Conservation (phyloP, 768 basidiomycete genomes). For the Russula sp. region DNA sequence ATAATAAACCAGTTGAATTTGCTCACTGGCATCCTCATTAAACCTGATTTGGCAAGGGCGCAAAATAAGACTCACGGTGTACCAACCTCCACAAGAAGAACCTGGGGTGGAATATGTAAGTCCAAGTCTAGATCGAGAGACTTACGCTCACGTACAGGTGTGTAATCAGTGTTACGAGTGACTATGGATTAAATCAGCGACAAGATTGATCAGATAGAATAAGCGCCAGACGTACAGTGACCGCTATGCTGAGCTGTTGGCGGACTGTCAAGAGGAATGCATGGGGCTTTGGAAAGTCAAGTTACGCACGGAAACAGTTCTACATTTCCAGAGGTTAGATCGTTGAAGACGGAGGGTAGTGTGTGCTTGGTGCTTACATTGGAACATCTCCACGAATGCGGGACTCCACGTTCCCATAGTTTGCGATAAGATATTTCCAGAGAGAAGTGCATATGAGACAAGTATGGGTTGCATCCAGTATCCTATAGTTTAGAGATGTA, state of each 20-base stretch:
- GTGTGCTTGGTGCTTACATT: conserved; percentile 1
- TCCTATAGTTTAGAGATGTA: conserved; percentile 2
- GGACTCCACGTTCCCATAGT: conserved; percentile 13
- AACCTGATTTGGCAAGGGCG: not conserved
- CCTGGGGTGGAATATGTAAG: conserved; percentile 3
- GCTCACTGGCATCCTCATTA: conserved; percentile 16
- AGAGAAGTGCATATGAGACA: conserved; percentile 11
- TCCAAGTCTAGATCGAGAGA: not conserved
- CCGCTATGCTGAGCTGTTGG: conserved; percentile 18
- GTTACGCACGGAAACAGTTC: conserved; percentile 16
- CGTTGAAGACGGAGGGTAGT: not conserved
- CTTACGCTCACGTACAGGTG: conserved; percentile 15
- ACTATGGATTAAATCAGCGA: not conserved
- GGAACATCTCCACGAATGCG: not conserved
- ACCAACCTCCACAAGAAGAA: conserved; percentile 16
- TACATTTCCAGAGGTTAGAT: not conserved
- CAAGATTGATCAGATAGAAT: not conserved
- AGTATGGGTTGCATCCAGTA: conserved; percentile 13
- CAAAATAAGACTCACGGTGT: conserved; percentile 5
- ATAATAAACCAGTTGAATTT: conserved; percentile 18
- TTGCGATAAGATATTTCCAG: conserved; percentile 20
- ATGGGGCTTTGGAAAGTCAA: not conserved
- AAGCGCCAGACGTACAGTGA: conserved; percentile 15
- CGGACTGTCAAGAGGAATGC: not conserved
- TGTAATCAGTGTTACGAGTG: conserved; percentile 10